Conservation (phyloP, 1,284 basidiomycete species). For the Coniferiporia weirii region DNA sequence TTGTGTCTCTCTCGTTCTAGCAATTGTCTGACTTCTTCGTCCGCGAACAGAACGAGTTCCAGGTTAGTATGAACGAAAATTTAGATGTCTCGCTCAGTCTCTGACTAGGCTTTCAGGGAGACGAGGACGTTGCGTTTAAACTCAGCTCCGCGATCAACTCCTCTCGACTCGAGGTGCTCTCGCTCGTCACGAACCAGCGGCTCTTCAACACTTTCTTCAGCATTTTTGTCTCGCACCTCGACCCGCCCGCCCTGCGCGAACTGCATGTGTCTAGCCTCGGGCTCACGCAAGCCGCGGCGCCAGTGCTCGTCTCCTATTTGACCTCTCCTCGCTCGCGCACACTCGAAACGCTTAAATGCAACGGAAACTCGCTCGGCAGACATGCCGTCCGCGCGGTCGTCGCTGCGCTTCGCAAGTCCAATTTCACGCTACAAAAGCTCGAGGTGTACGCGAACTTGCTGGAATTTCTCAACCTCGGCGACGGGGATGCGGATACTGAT, state of each 20-base stretch:
- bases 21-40: constrained; percentile 26
- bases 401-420: constrained; percentile 39
- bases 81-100: neutral
- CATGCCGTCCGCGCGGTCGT: constrained; percentile 42
- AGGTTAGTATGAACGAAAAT: constrained; percentile 18
- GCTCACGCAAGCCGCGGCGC: constrained; percentile 41
- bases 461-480: constrained; percentile 11
- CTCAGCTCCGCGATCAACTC: constrained; percentile 45
- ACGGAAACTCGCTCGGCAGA: constrained; percentile 49
- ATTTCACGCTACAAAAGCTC: constrained; percentile 45
- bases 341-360: constrained; percentile 48
- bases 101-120: constrained; percentile 31
- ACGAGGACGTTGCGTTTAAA: constrained; percentile 28
- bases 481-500: too few relatives aligned
- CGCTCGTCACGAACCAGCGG: constrained; percentile 37
- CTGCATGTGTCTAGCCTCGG: constrained; percentile 51
- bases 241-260: constrained; percentile 43
- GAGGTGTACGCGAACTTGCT: constrained; percentile 47
- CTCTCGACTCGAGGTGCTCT: constrained; percentile 41
- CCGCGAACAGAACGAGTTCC: constrained; percentile 22
- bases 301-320: constrained; percentile 44
- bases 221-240: constrained; percentile 45
- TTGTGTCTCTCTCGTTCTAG: constrained; percentile 16
- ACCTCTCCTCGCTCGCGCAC: constrained; percentile 44
- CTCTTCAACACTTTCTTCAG: constrained; percentile 46